Conservation (phyloP, 257 asterid genomes). For the Salvia rosmarinus region DNA sequence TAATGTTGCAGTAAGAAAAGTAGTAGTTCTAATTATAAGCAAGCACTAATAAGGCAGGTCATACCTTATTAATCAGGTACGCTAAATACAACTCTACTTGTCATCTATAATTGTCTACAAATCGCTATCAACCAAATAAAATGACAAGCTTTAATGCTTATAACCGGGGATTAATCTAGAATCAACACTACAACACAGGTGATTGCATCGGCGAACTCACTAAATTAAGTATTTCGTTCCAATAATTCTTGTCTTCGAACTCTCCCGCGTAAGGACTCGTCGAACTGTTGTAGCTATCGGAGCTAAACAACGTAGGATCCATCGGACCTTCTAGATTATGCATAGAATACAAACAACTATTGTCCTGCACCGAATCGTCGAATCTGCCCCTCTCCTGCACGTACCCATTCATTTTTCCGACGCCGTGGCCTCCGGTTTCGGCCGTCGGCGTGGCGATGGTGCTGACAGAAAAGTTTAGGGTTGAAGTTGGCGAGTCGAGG, state of each 20-base stretch:
- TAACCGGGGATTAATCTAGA: neutral
- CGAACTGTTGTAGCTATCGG: conserved; percentile 17
- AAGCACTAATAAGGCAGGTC: neutral
- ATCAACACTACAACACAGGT: conserved; percentile 23
- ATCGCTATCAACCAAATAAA: neutral
- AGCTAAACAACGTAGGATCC: conserved; percentile 31
- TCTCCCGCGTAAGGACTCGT: conserved; percentile 25
- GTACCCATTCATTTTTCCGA: neutral
- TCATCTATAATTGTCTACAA: conserved; percentile 5
- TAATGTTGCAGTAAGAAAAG: no score
- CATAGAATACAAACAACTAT: neutral
- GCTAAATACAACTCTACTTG: neutral
- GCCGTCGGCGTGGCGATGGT: neutral
- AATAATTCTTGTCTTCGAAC: conserved; percentile 45
- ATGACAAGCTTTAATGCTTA: neutral
- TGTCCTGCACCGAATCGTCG: conserved; percentile 29
- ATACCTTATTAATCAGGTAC: neutral
- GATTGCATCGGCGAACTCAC: conserved; percentile 41
- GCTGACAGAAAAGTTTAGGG: conserved; percentile 34
- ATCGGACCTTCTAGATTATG: conserved; percentile 18
- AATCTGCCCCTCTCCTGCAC: conserved; percentile 29
- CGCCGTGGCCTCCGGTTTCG: no score
- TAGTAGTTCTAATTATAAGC: neutral
- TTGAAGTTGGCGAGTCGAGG: conserved; percentile 54
- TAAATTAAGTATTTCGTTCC: conserved; percentile 49